Evolutionary conservation across 164 flowering plant species (phyloP).

Genomic region (Umbellularia californica): DNA sequence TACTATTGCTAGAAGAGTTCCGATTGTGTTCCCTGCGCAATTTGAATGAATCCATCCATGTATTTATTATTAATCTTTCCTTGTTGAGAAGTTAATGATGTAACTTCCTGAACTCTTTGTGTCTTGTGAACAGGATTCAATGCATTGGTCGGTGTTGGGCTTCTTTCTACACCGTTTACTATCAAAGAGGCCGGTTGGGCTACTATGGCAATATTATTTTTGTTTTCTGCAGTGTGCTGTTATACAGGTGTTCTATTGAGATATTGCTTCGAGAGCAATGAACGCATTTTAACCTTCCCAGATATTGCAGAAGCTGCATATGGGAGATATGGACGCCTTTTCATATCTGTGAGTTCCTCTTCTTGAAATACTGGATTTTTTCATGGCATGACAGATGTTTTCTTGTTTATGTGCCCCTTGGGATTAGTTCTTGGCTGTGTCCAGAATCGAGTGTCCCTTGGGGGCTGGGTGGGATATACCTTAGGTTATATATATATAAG

Average conservation of each 20-base stretch:
- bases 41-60: not conserved
- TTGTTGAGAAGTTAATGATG: not conserved
- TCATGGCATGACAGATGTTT: not conserved
- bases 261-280: constrained; percentile 71
- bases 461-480: no score
- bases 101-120: not conserved
- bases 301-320: constrained; percentile 95
- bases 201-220: constrained; percentile 43
- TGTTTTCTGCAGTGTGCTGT: constrained; percentile 66
- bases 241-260: constrained; percentile 75
- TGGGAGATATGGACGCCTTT: constrained; percentile 71
- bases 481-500: no score
- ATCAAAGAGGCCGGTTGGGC: constrained; percentile 86
- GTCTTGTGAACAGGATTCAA: constrained; percentile 46
- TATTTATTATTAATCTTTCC: not conserved
- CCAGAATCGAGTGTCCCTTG: no score
- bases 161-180: constrained; percentile 80
- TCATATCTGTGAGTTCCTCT: constrained; percentile 53
- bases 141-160: constrained; percentile 85
- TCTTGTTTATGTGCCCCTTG: not conserved
- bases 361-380: not conserved
- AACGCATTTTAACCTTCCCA: constrained; percentile 59
- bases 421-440: not conserved
- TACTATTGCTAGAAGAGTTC: not conserved
- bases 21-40: not conserved